Conservation (phyloP, 2,329 filamentous ascomycete genomes). For the Colletotrichum acutatum region DNA sequence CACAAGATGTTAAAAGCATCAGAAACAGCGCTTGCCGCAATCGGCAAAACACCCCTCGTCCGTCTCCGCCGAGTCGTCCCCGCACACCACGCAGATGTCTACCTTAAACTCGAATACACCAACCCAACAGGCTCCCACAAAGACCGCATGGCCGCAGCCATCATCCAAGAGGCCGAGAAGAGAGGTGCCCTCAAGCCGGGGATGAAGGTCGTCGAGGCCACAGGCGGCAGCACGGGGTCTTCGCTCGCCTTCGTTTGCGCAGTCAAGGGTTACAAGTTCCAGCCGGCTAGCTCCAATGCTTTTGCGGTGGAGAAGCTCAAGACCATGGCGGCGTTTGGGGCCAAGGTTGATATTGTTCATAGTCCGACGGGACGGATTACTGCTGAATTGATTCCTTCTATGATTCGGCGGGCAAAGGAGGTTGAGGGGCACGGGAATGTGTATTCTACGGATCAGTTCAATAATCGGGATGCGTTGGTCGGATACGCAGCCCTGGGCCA, state of each 20-base stretch:
- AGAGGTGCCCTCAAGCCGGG: slow-evolving; percentile 13
- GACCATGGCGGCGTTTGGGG: slow-evolving; percentile 32
- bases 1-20: background rate
- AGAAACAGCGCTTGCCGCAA: slow-evolving; percentile 1
- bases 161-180: slow-evolving; percentile 26
- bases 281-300: slow-evolving; percentile 13
- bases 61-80: slow-evolving; percentile 16
- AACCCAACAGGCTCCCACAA: slow-evolving; percentile 35
- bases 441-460: slow-evolving; percentile 29
- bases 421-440: background rate
- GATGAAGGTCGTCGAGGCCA: slow-evolving; percentile 28
- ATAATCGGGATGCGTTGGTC: slow-evolving; percentile 25
- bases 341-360: slow-evolving; percentile 22
- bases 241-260: slow-evolving; percentile 34
- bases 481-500: slow-evolving; percentile 26
- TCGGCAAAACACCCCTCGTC: slow-evolving; percentile 31
- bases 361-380: slow-evolving; percentile 26
- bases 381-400: slow-evolving; percentile 15
- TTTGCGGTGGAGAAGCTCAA: slow-evolving; percentile 28
- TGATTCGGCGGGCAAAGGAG: background rate
- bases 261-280: slow-evolving; percentile 40
- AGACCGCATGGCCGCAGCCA: slow-evolving; percentile 31
- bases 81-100: slow-evolving; percentile 16
- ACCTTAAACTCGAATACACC: slow-evolving; percentile 30
- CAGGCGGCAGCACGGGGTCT: slow-evolving; percentile 32